Evolutionary conservation across 2,329 filamentous ascomycete species (phyloP), one percentile per base, ranked within the genome.

Genomic region (Macrophomina phaseolina): DNA sequence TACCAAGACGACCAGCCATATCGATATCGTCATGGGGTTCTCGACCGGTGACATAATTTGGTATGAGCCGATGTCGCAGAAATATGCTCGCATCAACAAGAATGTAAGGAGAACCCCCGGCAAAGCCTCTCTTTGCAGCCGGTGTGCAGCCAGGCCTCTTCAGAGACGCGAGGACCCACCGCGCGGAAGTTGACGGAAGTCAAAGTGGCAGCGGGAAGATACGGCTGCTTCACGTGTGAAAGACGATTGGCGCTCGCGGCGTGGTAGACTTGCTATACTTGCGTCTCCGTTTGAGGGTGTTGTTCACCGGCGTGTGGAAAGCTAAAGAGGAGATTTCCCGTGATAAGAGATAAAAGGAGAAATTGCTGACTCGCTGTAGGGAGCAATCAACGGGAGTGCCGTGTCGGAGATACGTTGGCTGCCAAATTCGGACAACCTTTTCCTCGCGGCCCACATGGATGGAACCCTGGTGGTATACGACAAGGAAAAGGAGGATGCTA

Each of bases 31-130:
- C 67, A 91, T 99, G 89, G 95, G 95, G 0, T 98, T 97, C 74
- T 97, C 94, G 6, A 96, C 94, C 0, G 93, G 94, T 46, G 95
- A 99, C 78, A 93, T 99, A 56, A 94, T 99, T 69, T 99, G 95
- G 95, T 98, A 95, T 83, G 95, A 99, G 79, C 94, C 95, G 11
- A 92, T 97, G 74, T 94, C 93, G 46, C 94, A 98, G 74, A 93
- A 96, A 76, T 99, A 99, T 78, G 92, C 93, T 3, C 89, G 95
- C 23, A 85, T 99, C 73, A 99, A 99, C 77, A 99, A 99, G 81
- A 98, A 98, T 77, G 90, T 91, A 79, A 72, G 85, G 42, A 18
- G 11, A 16, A 49, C n/a, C 23, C 64, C 30, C 23, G 45, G 30
- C 5, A 8, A 14, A 30, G 16, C 40, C 56, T 62, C 58, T 30